phyloP scores from a whole-genome alignment of 2,329 filamentous ascomycete species.

The Botryotinia narcissicola region DNA sequence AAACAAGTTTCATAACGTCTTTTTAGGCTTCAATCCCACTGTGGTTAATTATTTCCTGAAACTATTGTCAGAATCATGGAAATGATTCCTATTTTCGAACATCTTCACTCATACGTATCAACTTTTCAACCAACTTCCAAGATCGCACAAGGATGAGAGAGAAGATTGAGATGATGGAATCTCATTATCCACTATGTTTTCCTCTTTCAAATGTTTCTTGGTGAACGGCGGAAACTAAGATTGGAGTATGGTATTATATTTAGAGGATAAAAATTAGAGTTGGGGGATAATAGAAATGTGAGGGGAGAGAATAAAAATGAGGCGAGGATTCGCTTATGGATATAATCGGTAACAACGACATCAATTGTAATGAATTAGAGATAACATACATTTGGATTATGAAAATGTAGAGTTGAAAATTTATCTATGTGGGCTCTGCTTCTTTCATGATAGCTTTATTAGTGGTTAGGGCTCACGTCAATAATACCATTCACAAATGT shows the following conservation, averaged over 20 bases:
- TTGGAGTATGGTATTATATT: not conserved
- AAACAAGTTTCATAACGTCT: not conserved
- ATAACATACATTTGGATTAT: too few relatives aligned
- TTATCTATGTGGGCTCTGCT: not conserved
- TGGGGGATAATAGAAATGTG: not conserved
- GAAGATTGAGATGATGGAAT: not conserved
- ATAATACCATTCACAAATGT: too few relatives aligned
- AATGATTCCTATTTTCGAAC: not conserved
- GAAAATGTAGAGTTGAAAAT: not conserved
- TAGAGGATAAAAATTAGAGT: not conserved
- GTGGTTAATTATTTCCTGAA: too few relatives aligned
- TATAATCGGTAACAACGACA: not conserved
- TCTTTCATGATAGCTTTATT: not conserved
- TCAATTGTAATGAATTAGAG: too few relatives aligned
- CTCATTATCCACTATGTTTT: not conserved
- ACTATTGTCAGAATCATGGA: accelerated
- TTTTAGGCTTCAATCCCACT: not conserved
- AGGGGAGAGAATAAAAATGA: not conserved
- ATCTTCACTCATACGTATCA: not conserved
- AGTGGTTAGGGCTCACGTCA: not conserved
- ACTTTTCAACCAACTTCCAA: not conserved
- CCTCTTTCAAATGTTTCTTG: not conserved
- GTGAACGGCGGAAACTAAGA: accelerated
- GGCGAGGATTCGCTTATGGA: not conserved
- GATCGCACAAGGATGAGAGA: not conserved